These are phyloP conservation scores for Lecanoromycetidae sp. DNA, from an alignment of 2,329 filamentous ascomycete genomes.

Conservation along the genomic window DNA sequence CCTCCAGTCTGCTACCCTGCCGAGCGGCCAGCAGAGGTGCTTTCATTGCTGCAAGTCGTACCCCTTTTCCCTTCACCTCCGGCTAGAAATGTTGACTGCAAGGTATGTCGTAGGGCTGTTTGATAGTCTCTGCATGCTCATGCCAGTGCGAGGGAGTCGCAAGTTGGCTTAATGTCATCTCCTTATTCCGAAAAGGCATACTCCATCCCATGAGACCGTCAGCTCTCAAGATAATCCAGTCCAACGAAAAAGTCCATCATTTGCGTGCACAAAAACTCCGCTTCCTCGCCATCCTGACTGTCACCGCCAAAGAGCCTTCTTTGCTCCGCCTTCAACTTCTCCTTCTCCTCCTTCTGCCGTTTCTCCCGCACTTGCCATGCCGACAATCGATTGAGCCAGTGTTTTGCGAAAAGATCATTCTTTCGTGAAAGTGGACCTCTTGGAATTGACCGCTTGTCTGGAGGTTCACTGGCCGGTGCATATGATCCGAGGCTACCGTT, in stretches of 20 bases:
- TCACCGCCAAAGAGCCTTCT: constrained; percentile 35
- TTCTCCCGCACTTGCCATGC: constrained; percentile 30
- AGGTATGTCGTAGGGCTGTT: background rate
- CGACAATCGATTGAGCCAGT: constrained; percentile 32
- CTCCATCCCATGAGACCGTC: background rate
- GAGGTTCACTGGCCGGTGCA: background rate
- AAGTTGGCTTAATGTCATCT: background rate
- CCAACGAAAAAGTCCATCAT: constrained; percentile 40
- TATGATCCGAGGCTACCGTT: too few species aligned
- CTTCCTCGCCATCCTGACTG: constrained; percentile 33
- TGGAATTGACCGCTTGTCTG: background rate
- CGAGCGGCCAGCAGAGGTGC: background rate
- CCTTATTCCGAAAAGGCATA: too few species aligned
- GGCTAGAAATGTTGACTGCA: background rate
- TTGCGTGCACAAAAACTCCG: constrained; percentile 32
- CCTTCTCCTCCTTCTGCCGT: constrained; percentile 23
- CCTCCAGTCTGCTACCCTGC: background rate
- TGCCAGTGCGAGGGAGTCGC: background rate
- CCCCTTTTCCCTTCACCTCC: constrained; percentile 1
- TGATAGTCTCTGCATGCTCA: background rate
- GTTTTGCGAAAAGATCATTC: constrained; percentile 23
- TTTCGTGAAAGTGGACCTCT: background rate
- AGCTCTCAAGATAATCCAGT: constrained; percentile 35
- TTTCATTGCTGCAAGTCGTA: constrained; percentile 12
- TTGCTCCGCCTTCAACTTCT: constrained; percentile 29